Evolutionary conservation across 2,329 filamentous ascomycete genomes (phyloP).

Genomic region (Neoscytalidium dimidiatum): DNA sequence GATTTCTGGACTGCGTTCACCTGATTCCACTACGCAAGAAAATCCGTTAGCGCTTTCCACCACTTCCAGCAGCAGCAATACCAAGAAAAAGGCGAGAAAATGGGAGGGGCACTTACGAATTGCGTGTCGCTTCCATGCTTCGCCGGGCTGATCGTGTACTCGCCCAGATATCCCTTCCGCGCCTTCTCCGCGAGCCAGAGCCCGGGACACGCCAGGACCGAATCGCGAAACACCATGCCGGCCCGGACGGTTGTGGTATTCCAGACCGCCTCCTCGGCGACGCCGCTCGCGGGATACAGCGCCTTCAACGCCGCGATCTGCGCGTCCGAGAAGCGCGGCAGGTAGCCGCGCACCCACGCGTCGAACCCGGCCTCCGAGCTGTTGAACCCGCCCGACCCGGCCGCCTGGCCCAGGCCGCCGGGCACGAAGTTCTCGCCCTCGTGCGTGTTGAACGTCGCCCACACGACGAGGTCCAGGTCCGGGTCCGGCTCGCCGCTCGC

Average conservation of each 20-base stretch:
- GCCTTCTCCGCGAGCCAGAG: constrained; percentile 57
- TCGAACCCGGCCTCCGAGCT: constrained; percentile 53
- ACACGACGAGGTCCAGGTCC: no score
- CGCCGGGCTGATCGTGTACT: constrained; percentile 62
- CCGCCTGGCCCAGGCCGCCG: constrained; percentile 44
- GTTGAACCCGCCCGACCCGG: constrained; percentile 50
- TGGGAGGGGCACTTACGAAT: constrained; percentile 47
- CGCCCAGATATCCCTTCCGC: constrained; percentile 50
- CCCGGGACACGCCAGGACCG: constrained; percentile 61
- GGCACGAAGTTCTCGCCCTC: constrained; percentile 66
- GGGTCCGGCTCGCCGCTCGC: constrained; percentile 53
- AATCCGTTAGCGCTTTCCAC: constrained; percentile 20
- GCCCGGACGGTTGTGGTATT: constrained; percentile 56
- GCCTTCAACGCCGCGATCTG: constrained; percentile 45
- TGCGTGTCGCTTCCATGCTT: constrained; percentile 60
- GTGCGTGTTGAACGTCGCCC: constrained; percentile 63
- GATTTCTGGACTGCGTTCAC: constrained; percentile 55
- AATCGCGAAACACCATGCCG: constrained; percentile 60
- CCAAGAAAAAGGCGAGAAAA: background rate
- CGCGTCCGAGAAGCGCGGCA: constrained; percentile 48
- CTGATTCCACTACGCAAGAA: constrained; percentile 52
- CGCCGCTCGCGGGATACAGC: constrained; percentile 52
- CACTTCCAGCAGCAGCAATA: background rate
- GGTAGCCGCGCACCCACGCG: constrained; percentile 55
- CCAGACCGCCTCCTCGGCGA: constrained; percentile 48